Conservation (phyloP, 805 yeast species). For the Cyberlindnera mississippiensis region DNA sequence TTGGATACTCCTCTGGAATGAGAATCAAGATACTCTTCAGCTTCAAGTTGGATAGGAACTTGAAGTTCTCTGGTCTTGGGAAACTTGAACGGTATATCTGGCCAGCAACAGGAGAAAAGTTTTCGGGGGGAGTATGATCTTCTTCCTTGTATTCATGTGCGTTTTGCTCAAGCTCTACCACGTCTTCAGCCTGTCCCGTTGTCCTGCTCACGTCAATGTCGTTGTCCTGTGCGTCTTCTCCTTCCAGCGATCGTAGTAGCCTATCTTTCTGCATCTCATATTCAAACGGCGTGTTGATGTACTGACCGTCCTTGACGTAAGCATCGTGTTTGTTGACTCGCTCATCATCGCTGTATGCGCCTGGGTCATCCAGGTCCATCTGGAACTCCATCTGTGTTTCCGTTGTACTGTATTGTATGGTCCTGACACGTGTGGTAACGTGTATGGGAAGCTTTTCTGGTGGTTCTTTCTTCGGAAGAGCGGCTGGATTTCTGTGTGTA, state of each 20-base stretch:
- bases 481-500: no score
- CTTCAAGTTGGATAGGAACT: conserved; percentile 55
- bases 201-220: not conserved
- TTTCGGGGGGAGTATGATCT: conserved; percentile 69
- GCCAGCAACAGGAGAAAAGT: conserved; percentile 79
- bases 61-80: conserved; percentile 81
- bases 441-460: no score
- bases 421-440: no score
- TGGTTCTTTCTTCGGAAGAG: no score
- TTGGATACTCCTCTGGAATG: conserved; percentile 90
- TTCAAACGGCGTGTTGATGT: conserved; percentile 2
- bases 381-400: conserved; percentile 14
- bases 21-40: conserved; percentile 77
- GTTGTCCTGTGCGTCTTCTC: conserved; percentile 2
- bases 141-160: conserved; percentile 20
- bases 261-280: conserved; percentile 3
- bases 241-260: not conserved
- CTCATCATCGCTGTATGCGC: conserved; percentile 21
- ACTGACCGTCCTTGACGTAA: conserved; percentile 2
- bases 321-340: conserved; percentile 12
- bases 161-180: conserved; percentile 22
- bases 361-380: conserved; percentile 15
- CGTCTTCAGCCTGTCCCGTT: not conserved
- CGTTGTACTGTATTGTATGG: not conserved
- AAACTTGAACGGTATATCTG: conserved; percentile 83